Evolutionary conservation across 1,284 basidiomycete genomes (phyloP), one percentile per base, ranked within the genome.

Genomic region (Phylloporus sp.): DNA sequence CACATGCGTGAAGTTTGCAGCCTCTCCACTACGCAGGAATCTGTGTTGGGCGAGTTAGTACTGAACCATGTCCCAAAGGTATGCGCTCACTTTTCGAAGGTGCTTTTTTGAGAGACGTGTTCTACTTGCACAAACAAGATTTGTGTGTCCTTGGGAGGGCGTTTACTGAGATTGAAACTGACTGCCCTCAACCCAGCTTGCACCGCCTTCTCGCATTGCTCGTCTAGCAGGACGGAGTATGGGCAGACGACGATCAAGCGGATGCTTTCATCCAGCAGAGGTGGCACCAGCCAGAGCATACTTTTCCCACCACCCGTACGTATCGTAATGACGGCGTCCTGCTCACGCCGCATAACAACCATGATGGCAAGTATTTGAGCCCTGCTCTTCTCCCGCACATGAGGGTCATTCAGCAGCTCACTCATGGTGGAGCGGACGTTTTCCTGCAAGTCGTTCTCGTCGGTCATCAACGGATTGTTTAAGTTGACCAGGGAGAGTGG

Each of bases 71-170:
- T 31, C 12, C 4, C 18, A 42, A 31, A 40, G 22, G 2, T 28
- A 15, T 15, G 32, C 2, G 12, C 56, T 28, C 11, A 57, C 56
- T 10, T 47, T 22, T 46, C n/a, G 28, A 51, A 59, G 0, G 4
- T 6, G 31, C 29, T 46, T 13, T 34, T 44, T 12, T 1, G 49
- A 4, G 4, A 26, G 50, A 60, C 31, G 11, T 60, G 58, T 18
- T 60, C 58, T 29, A 60, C 58, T n/a, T 60, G 58, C 6, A 60
- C 51, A 13, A 60, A 60, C 6, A 59, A 22, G 39, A 59, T 32
- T 39, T 59, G 49, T 2, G 28, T 59, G 24, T 59, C 24, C n/a
- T 51, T 13, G 0, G 49, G 50, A 22, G 26, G 24, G 39, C 0
- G 3, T 12, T 51, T 59, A 5, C 6, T 1, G 11, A 26, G 17